Base-by-base conservation (phyloP, 176 grass and related monocot species). In the Zoysia pacifica region DNA sequence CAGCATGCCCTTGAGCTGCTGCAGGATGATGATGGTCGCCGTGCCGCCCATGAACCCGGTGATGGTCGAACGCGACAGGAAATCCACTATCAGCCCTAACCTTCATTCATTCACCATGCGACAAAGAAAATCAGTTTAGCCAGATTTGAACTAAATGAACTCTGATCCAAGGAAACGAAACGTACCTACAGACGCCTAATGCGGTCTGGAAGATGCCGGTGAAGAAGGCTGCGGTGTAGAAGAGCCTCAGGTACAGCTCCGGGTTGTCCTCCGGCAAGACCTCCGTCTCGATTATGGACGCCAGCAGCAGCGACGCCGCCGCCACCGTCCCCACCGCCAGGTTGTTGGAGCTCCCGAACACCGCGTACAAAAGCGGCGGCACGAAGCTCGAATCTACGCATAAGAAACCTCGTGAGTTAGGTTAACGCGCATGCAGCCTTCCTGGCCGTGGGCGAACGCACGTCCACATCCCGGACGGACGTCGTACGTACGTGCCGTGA, bases 41-140 rank as follows among this genome's bases (percentile, higher is more conserved):
- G 95, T 98, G 42, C 95, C 95, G 59, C 95, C 90, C 95, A 98
- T 98, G 85, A 98, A 98, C 6, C 95, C 92, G 41, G 90, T 93
- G 68, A 98, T 98, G 48, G 90, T 93, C 43, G 95, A 93, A 52
- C 90, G 87, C 54, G 95, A 98, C 48, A 98, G 80, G 82, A 98
- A 98, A 83, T 98, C 95, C 60, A 98, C 78, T 89, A 98, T 83
- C 7, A 97, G 86, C 71, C 95, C 91, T 73, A 97, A 79, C 81
- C 94, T 97, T 79, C 84, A 60, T 16, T 5, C 52, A 67, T 16
- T 5, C 52, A 67, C 79, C 20, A 51, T 0, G 40, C 36, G 28
- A 9, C 5, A 4, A 19, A 6, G 16, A 48, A 39, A 70, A 3
- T 15, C 38, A 43, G 16, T 54, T 47, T 7, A 47, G 5, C 45